phyloP scores from a whole-genome alignment of 129 eudicot species.

The Helichrysum umbraculigerum region DNA sequence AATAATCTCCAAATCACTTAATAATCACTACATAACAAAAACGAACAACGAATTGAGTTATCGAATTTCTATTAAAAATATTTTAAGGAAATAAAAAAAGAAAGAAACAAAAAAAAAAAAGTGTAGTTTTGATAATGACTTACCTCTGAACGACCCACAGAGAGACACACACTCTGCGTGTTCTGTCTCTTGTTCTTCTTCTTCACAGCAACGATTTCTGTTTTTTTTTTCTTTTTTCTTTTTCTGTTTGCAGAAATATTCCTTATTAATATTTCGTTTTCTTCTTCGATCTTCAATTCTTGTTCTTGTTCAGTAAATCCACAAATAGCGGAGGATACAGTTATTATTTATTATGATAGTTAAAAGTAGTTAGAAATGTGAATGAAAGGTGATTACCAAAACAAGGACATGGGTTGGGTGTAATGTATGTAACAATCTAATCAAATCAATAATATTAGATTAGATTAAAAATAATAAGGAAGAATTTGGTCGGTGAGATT shows the following conservation, averaged over 20 bases:
- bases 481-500: too few species aligned
- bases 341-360: too few species aligned
- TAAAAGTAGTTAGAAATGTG: background rate
- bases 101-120: too few species aligned
- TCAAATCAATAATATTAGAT: too few species aligned
- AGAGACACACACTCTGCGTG: conserved; percentile 16
- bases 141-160: conserved; percentile 20
- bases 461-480: too few species aligned
- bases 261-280: background rate
- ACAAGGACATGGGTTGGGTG: background rate
- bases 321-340: background rate
- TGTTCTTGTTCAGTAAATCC: conserved; percentile 16
- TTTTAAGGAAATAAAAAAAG: too few species aligned
- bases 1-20: too few species aligned
- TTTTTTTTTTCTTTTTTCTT: background rate
- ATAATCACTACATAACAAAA: too few species aligned
- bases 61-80: too few species aligned
- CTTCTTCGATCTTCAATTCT: background rate
- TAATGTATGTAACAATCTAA: too few species aligned
- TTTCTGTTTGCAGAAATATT: conserved; percentile 9
- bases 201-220: background rate
- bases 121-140: conserved; percentile 34
- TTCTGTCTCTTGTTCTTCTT: conserved; percentile 20
- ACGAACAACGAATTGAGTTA: too few species aligned
- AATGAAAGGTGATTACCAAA: conserved; percentile 12